Conservation (phyloP, 164 flowering plant species). For the Houttuynia cordata region DNA sequence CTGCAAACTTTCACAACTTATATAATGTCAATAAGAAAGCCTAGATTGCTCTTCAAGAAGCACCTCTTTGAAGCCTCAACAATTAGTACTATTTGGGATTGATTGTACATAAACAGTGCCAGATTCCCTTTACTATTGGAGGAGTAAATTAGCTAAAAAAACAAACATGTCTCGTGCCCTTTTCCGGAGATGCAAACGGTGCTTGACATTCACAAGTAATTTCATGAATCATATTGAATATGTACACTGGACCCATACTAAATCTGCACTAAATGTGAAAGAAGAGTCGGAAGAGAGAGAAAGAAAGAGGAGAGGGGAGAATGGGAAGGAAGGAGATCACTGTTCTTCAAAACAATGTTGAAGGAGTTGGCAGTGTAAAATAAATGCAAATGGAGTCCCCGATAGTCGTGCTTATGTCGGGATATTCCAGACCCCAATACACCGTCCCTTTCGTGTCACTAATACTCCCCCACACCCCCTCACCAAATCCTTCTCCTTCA, state of each 20-base stretch:
- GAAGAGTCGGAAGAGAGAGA: neutral
- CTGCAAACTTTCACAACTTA: too few relatives aligned
- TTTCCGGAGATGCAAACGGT: too few relatives aligned
- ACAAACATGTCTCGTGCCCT: too few relatives aligned
- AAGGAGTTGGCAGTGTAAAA: neutral
- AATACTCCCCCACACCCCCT: neutral
- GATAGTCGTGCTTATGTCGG: conserved; percentile 10
- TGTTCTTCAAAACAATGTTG: neutral
- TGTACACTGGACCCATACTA: too few relatives aligned
- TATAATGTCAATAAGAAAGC: too few relatives aligned
- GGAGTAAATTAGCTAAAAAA: too few relatives aligned
- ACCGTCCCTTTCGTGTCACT: conserved; percentile 10
- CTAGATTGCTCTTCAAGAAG: neutral
- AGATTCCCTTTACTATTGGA: too few relatives aligned
- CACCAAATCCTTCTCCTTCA: neutral
- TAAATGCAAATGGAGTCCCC: conserved; percentile 3
- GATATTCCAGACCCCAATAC: conserved; percentile 8
- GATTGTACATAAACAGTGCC: too few relatives aligned
- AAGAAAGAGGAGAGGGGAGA: neutral
- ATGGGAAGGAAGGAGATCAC: neutral
- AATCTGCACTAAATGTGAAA: too few relatives aligned
- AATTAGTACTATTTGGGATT: too few relatives aligned
- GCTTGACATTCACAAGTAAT: too few relatives aligned
- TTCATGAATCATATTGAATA: too few relatives aligned
- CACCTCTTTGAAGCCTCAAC: neutral